Conservation (phyloP, 1,284 basidiomycete genomes). For the Malassezia arunalokei region DNA sequence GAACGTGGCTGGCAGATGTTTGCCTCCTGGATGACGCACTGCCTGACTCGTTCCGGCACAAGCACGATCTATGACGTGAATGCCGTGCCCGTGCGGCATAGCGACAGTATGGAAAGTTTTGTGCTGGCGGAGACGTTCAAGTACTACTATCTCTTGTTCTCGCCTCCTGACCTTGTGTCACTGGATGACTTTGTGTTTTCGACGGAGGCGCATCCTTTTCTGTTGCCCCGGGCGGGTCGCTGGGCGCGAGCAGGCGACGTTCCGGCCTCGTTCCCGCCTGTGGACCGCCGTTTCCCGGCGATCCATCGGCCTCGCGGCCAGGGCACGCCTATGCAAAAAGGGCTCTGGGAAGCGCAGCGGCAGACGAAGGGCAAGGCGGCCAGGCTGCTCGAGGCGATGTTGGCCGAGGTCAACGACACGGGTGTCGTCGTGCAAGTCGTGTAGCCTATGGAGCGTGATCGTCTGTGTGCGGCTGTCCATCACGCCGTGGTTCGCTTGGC, state of each 20-base stretch:
- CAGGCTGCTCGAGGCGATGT: too few species aligned
- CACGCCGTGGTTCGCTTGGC: slow-evolving; percentile 18
- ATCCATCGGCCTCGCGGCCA: slow-evolving; percentile 21
- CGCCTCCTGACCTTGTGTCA: slow-evolving; percentile 50
- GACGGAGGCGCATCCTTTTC: slow-evolving; percentile 47
- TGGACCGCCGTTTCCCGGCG: slow-evolving; percentile 5
- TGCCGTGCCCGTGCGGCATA: slow-evolving; percentile 27
- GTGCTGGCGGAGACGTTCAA: slow-evolving; percentile 53
- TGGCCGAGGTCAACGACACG: too few species aligned
- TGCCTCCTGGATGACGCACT: slow-evolving; percentile 50
- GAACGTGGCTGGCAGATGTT: slow-evolving; percentile 56
- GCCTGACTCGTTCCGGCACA: slow-evolving; percentile 47
- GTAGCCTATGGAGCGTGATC: too few species aligned
- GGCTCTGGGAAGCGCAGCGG: neutral
- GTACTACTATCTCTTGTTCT: slow-evolving; percentile 48
- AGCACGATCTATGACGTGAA: slow-evolving; percentile 49
- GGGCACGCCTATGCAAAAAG: slow-evolving; percentile 38
- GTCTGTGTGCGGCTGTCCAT: slow-evolving; percentile 2
- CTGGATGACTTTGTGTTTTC: slow-evolving; percentile 54
- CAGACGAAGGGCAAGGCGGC: too few species aligned
- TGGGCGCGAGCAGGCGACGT: slow-evolving; percentile 23
- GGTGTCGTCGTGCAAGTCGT: too few species aligned
- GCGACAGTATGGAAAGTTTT: slow-evolving; percentile 51
- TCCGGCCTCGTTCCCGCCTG: neutral
- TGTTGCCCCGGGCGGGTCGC: slow-evolving; percentile 28